Evolutionary conservation across 1,139 yeast genomes (phyloP).

Genomic region (Wickerhamiella infanticola): DNA sequence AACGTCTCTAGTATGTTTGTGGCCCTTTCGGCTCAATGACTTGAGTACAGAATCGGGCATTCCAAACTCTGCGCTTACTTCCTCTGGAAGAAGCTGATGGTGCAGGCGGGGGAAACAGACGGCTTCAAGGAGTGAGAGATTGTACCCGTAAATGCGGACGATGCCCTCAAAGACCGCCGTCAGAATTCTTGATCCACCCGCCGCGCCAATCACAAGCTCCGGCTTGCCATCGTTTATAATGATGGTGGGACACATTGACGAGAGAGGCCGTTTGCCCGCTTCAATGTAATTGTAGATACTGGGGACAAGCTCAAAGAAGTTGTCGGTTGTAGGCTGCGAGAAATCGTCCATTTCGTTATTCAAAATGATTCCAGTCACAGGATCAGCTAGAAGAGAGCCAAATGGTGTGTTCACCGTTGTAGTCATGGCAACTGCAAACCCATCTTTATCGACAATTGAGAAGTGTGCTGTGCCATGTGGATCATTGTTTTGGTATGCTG

Average conservation of each 20-base stretch:
- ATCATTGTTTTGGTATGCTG: constrained; percentile 56
- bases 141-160: constrained; percentile 43
- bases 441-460: constrained; percentile 48
- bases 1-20: constrained; percentile 21
- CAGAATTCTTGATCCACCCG: constrained; percentile 87
- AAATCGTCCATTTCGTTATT: constrained; percentile 96
- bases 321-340: constrained; percentile 49
- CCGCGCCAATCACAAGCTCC: constrained; percentile 71
- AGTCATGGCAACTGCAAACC: constrained; percentile 73
- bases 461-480: constrained; percentile 87
- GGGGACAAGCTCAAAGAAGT: constrained; percentile 70
- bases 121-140: constrained; percentile 45
- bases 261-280: constrained; percentile 69
- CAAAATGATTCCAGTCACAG: constrained; percentile 62
- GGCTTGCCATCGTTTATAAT: constrained; percentile 39
- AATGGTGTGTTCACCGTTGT: constrained; percentile 79
- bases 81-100: constrained; percentile 76
- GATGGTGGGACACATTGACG: constrained; percentile 69
- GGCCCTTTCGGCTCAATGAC: constrained; percentile 29
- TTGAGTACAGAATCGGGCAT: constrained; percentile 22
- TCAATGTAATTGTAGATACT: constrained; percentile 61
- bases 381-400: constrained; percentile 73
- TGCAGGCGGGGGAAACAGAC: constrained; percentile 72
- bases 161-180: constrained; percentile 75
- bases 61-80: constrained; percentile 42